These are phyloP conservation scores for Debaryomyces psychrophilus DNA, from an alignment of 1,139 yeast species.

Conservation along the genomic window DNA sequence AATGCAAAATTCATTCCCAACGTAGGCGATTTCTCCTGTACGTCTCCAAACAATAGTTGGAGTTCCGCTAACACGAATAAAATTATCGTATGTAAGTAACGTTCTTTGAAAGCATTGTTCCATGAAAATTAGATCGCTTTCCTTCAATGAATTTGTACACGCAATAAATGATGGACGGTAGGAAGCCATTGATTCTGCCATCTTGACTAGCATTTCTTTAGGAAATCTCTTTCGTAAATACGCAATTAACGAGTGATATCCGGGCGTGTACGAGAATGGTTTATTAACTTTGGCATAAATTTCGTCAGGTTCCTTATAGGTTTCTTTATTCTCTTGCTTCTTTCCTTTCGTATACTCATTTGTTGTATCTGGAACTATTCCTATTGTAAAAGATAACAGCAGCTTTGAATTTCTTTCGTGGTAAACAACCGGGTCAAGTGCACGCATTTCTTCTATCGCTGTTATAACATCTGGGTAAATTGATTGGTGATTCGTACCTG, in stretches of 20 bases:
- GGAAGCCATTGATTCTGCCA: slow-evolving; percentile 88
- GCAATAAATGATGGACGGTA: slow-evolving; percentile 93
- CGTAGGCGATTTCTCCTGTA: slow-evolving; percentile 93
- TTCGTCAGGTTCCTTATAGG: slow-evolving; percentile 71
- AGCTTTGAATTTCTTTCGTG: slow-evolving; percentile 45
- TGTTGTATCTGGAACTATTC: slow-evolving; percentile 47
- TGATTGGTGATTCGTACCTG: slow-evolving; percentile 34
- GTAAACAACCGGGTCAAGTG: slow-evolving; percentile 44
- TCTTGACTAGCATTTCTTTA: slow-evolving; percentile 68
- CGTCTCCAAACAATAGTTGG: slow-evolving; percentile 96
- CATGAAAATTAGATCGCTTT: slow-evolving; percentile 90
- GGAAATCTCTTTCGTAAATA: slow-evolving; percentile 75
- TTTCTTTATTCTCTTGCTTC: slow-evolving; percentile 19
- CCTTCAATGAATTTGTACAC: slow-evolving; percentile 83
- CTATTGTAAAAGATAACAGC: slow-evolving; percentile 58
- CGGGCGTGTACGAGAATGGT: slow-evolving; percentile 89
- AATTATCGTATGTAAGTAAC: slow-evolving; percentile 81
- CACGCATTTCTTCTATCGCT: slow-evolving; percentile 47
- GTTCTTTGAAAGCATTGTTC: slow-evolving; percentile 96
- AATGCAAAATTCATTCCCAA: slow-evolving; percentile 87
- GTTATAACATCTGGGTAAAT: slow-evolving; percentile 60
- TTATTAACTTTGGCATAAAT: slow-evolving; percentile 72
- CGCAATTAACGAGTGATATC: slow-evolving; percentile 79
- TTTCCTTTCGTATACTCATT: slow-evolving; percentile 29
- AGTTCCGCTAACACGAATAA: slow-evolving; percentile 82